Conservation (phyloP, 352 stramenopile species). For the Phytophthora palmivora region DNA sequence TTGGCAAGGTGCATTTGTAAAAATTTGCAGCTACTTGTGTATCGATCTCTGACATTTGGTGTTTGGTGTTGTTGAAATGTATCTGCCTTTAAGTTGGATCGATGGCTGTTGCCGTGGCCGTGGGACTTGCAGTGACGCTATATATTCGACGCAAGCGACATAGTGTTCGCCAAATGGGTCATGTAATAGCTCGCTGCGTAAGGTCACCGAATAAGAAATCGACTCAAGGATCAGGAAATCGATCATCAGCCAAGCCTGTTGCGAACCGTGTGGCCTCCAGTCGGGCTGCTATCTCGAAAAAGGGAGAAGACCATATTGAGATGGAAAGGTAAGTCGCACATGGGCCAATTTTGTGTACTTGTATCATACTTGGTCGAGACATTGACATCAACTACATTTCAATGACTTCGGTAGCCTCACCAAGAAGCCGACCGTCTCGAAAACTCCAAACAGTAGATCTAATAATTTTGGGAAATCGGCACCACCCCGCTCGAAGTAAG, state of each 20-base stretch:
- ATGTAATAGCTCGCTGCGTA: conserved; percentile 27
- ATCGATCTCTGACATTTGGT: conserved; percentile 2
- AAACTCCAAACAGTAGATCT: not conserved
- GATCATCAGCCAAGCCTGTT: conserved; percentile 32
- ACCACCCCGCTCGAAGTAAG: conserved; percentile 27
- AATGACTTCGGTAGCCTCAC: conserved; percentile 16
- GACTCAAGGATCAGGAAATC: not conserved
- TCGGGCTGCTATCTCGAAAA: conserved; percentile 30
- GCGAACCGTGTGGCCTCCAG: conserved; percentile 29
- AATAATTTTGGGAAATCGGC: too few species aligned
- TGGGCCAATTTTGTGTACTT: not conserved
- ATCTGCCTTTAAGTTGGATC: conserved; percentile 46
- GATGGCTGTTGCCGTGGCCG: conserved; percentile 52
- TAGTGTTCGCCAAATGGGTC: conserved; percentile 25
- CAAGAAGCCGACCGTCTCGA: conserved; percentile 14
- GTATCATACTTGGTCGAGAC: too few species aligned
- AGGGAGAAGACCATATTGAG: conserved; percentile 42
- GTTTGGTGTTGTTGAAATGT: not conserved
- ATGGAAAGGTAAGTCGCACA: conserved; percentile 45
- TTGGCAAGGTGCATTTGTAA: conserved; percentile 55
- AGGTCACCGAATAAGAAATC: conserved; percentile 16
- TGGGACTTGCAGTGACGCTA: conserved; percentile 55
- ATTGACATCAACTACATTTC: not conserved
- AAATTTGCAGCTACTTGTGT: not conserved
- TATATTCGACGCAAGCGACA: conserved; percentile 60